These are phyloP conservation scores for Herpotrichia juniperi DNA, from an alignment of 2,329 filamentous ascomycete species.

Conservation along the genomic window DNA sequence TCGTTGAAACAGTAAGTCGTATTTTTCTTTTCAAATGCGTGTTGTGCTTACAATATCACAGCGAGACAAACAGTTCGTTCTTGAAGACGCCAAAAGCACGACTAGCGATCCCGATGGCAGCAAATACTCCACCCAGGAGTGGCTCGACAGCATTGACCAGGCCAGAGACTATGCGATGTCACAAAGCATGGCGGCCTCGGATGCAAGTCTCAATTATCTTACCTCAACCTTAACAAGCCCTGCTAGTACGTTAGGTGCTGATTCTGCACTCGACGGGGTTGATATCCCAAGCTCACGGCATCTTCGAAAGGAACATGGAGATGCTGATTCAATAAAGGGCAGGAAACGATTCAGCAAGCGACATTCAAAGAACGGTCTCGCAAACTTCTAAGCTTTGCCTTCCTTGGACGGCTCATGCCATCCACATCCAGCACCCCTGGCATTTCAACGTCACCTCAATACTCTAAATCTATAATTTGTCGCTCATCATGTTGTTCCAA, in stretches of 20 bases:
- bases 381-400: conserved; percentile 69
- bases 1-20: conserved; percentile 85
- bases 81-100: conserved; percentile 87
- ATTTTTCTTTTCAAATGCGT: background rate
- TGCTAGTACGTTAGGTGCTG: conserved; percentile 72
- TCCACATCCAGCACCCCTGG: background rate
- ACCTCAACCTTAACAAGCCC: conserved; percentile 73
- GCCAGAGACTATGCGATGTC: conserved; percentile 84
- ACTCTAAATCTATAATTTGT: background rate
- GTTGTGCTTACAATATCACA: conserved; percentile 46
- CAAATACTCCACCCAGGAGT: conserved; percentile 80
- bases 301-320: conserved; percentile 54
- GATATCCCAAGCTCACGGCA: conserved; percentile 60
- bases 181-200: conserved; percentile 68
- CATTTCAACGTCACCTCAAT: background rate
- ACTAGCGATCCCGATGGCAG: conserved; percentile 66
- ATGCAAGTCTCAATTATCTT: conserved; percentile 52
- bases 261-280: conserved; percentile 47
- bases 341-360: conserved; percentile 82
- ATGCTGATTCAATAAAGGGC: conserved; percentile 62
- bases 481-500: conserved; percentile 5
- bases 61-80: conserved; percentile 89
- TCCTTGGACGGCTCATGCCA: conserved; percentile 5
- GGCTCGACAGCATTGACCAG: conserved; percentile 87
- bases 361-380: conserved; percentile 92